Conservation (phyloP, 108 stramenopile genomes). For the Conticribra guillardii region DNA sequence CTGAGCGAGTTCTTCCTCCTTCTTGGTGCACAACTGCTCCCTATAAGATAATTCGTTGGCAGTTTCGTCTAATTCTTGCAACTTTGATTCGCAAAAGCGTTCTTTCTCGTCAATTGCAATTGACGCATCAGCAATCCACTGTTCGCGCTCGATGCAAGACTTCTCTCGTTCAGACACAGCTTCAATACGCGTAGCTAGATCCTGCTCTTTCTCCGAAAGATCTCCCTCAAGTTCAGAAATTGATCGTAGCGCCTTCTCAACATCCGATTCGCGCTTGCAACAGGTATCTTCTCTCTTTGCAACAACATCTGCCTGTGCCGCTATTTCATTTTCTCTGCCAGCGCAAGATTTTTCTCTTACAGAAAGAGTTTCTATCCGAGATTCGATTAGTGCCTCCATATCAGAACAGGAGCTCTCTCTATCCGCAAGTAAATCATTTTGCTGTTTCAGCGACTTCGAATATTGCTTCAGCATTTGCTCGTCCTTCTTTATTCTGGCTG, state of each 20-base stretch:
- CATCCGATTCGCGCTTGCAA: slow-evolving; percentile 19
- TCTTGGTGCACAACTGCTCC: slow-evolving; percentile 11
- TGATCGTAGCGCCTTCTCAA: slow-evolving; percentile 4
- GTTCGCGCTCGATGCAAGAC: slow-evolving; percentile 6
- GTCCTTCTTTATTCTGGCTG: slow-evolving; percentile 17
- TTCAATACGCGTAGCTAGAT: slow-evolving; percentile 15
- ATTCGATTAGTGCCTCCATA: slow-evolving; percentile 29
- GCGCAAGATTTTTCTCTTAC: slow-evolving; percentile 28
- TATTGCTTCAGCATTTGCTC: slow-evolving; percentile 26
- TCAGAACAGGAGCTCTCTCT: slow-evolving; percentile 36
- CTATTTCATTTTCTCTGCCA: slow-evolving; percentile 21
- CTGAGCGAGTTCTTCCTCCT: slow-evolving; percentile 20
- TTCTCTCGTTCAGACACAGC: slow-evolving; percentile 22
- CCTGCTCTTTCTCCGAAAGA: slow-evolving; percentile 6
- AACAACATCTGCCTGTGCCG: not conserved
- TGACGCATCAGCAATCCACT: not conserved
- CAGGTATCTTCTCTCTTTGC: slow-evolving; percentile 27
- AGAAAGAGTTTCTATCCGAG: slow-evolving; percentile 19
- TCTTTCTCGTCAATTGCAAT: slow-evolving; percentile 22
- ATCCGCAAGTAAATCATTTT: slow-evolving; percentile 15
- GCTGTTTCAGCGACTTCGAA: slow-evolving; percentile 22
- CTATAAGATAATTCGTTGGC: slow-evolving; percentile 5
- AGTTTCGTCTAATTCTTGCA: slow-evolving; percentile 1
- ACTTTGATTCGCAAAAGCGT: slow-evolving; percentile 12
- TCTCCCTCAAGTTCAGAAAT: slow-evolving; percentile 16